phyloP scores from a whole-genome alignment of 129 eudicot genomes.

The Ambrosia trifida region DNA sequence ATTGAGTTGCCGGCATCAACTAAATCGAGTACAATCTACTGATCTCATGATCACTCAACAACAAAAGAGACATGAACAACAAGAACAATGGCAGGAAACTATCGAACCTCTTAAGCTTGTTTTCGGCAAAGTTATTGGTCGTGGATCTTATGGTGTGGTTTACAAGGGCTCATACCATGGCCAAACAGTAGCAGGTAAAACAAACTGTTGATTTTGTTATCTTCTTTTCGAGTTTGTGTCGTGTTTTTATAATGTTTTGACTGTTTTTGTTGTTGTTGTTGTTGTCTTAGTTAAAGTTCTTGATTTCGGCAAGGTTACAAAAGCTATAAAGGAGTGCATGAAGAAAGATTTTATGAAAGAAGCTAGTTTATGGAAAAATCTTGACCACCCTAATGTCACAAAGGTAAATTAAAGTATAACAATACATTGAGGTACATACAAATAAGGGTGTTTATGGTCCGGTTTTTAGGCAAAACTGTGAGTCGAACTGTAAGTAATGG shows the following conservation, averaged over 20 bases:
- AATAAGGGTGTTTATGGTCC: no score
- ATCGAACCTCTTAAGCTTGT: constrained; percentile 29
- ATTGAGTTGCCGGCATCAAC: background rate
- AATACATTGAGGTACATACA: background rate
- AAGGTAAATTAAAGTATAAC: constrained; percentile 29
- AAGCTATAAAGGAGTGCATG: constrained; percentile 17
- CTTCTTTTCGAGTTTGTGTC: background rate
- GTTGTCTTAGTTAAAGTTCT: constrained; percentile 45
- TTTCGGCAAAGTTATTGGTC: constrained; percentile 22
- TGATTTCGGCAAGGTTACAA: constrained; percentile 33
- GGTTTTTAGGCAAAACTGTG: no score
- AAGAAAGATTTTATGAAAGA: constrained; percentile 39
- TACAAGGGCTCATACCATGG: constrained; percentile 26
- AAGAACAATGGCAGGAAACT: constrained; percentile 17
- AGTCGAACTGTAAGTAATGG: no score
- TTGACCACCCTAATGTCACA: constrained; percentile 48
- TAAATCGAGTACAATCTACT: background rate
- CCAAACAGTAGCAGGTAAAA: constrained; percentile 30
- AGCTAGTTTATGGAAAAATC: constrained; percentile 39
- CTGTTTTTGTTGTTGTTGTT: background rate
- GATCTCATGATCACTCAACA: background rate
- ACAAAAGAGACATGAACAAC: background rate
- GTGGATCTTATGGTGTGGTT: constrained; percentile 32
- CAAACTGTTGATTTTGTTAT: background rate
- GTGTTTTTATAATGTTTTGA: background rate